phyloP scores from a whole-genome alignment of 2,329 filamentous ascomycete genomes.

The Ilyonectria destructans region DNA sequence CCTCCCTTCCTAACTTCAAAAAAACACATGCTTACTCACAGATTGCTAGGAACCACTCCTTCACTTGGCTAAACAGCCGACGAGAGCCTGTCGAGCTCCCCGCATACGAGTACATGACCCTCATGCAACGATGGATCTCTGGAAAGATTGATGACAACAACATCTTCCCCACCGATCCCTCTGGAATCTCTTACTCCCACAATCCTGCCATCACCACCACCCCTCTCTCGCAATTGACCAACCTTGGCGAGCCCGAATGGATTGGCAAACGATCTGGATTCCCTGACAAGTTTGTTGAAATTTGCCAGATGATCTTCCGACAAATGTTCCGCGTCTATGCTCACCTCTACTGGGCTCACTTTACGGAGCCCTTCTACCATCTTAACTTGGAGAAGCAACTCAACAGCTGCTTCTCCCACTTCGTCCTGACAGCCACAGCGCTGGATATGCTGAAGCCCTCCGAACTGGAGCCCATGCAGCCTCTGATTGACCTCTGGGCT shows the following conservation, averaged over 20 bases:
- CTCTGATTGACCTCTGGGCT: constrained; percentile 92
- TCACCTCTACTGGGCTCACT: constrained; percentile 98
- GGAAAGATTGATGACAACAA: constrained; percentile 93
- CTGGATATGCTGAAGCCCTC: constrained; percentile 89
- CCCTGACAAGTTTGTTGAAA: constrained; percentile 88
- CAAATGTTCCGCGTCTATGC: constrained; percentile 99
- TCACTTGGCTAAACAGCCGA: constrained; percentile 94
- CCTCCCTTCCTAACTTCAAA: neutral
- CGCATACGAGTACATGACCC: constrained; percentile 92
- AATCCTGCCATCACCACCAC: constrained; percentile 73
- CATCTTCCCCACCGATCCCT: constrained; percentile 91
- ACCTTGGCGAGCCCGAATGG: constrained; percentile 79
- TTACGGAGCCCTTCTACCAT: constrained; percentile 86
- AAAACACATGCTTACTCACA: constrained; percentile 29
- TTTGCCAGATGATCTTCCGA: constrained; percentile 94
- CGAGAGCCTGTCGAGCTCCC: constrained; percentile 93
- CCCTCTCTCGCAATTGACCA: constrained; percentile 75
- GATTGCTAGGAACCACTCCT: constrained; percentile 82
- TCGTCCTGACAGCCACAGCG: constrained; percentile 84
- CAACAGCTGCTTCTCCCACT: constrained; percentile 91
- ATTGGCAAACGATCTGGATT: constrained; percentile 95
- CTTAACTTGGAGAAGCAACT: constrained; percentile 86
- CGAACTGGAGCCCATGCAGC: constrained; percentile 96
- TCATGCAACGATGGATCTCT: constrained; percentile 97
- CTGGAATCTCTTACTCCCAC: constrained; percentile 77